Base-by-base conservation (phyloP, 345 rosid genomes). In the Litchi chinensis region DNA sequence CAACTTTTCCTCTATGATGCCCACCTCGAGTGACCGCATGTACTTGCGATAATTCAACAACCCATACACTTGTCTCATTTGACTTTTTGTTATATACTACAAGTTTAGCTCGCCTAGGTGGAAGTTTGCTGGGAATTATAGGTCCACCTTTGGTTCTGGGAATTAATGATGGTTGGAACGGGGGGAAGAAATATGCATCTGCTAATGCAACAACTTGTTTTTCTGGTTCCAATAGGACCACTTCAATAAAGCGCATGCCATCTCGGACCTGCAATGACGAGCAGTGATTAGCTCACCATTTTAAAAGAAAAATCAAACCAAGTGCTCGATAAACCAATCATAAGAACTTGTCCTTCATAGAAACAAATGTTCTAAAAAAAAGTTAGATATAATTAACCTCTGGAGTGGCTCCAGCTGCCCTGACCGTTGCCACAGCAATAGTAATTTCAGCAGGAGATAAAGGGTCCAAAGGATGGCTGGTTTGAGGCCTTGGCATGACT, bases 11-110 rank as follows among this genome's bases (percentile, higher is more conserved):
- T 84, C 97, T 90, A 79, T 94, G 98, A 82, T 91, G 97, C 48
- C 98, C 98, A 82, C 98, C 98, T 28, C 97, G 84, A 75, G 97
- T 91, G 32, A 86, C 91, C 26, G 98, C 98, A 83, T 94, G 98
- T 72, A 94, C 97, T 89, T 94, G 93, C 24, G 97, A 94, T 16
- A 94, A 82, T 81, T 91, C 96, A 21, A 94, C 96, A 18, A 90
- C 74, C 98, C 96, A 93, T 3, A 93, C 64, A 78, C 97, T 93
- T 39, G 98, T 92, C 86, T 86, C 95, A 79, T 94, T 94, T 19
- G 97, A 91, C 85, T 75, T 90, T 80, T 89, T 91, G 82, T 94
- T 91, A 89, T 93, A 94, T 70, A 93, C 95, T 44, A 93, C 79
- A 72, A 93, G 91, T 78, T 93, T 91, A 73, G 97, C 98, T 82